Evolutionary conservation across 1,139 yeast species (phyloP).

Genomic region (Saccharomycopsis hybrid): DNA sequence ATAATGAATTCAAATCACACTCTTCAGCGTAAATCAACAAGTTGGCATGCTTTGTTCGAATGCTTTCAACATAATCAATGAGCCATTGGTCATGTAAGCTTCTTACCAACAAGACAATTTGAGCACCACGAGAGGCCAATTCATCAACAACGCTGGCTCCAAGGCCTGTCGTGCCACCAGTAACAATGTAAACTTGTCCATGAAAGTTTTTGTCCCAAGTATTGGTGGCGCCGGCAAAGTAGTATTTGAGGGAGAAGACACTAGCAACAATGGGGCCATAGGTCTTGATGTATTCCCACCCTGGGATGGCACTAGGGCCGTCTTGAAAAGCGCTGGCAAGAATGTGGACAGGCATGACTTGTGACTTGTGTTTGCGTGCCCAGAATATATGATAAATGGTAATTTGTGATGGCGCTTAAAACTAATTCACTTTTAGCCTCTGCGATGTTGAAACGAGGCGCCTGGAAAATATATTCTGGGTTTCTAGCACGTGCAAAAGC

Average conservation of each 20-base stretch:
- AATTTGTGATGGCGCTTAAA: too few species aligned
- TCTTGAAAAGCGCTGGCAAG: conserved; percentile 57
- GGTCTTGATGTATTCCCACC: conserved; percentile 50
- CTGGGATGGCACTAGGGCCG: conserved; percentile 72
- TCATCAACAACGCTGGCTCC: conserved; percentile 75
- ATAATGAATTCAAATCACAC: conserved; percentile 70
- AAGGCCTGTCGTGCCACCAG: conserved; percentile 89
- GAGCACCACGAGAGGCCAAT: conserved; percentile 80
- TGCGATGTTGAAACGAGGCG: too few species aligned
- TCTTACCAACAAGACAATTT: conserved; percentile 68
- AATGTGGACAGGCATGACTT: conserved; percentile 74
- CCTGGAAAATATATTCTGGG: not conserved
- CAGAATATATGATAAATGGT: too few species aligned
- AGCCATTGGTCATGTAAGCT: conserved; percentile 67
- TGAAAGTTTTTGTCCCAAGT: conserved; percentile 91
- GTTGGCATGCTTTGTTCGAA: conserved; percentile 65
- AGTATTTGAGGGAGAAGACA: conserved; percentile 52
- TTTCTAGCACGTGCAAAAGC: not conserved
- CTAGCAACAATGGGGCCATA: conserved; percentile 48
- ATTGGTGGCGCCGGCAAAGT: conserved; percentile 70
- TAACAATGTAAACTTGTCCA: conserved; percentile 76
- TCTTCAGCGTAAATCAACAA: conserved; percentile 79
- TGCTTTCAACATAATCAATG: conserved; percentile 69
- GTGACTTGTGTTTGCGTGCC: not conserved
- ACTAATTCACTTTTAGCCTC: too few species aligned